A percentile compares a stretch with the other conserved stretches of the same genome.
Conservation (phyloP, 495 filamentous ascomycete genomes). For the Penicillium malachiteum region DNA sequence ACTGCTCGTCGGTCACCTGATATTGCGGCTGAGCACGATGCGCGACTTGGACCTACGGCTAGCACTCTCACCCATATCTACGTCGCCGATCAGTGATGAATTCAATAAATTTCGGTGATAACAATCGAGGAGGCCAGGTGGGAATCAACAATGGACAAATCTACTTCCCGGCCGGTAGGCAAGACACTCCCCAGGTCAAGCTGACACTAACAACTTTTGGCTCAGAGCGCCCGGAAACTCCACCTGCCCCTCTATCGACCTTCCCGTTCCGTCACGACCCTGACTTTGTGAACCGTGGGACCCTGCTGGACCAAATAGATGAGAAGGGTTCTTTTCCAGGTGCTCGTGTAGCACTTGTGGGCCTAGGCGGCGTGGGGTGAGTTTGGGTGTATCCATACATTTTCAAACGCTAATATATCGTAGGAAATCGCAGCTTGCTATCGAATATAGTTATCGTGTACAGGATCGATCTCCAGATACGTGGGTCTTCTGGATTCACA, state of each 20-base stretch:
- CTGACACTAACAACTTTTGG: background rate
- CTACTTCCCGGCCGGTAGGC: background rate
- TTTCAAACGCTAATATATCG: background rate
- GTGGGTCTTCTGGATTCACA: conserved; percentile 53
- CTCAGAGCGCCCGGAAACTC: conserved; percentile 16
- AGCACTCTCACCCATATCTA: no score
- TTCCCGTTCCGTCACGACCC: conserved; percentile 34
- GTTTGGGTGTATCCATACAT: conserved; percentile 17
- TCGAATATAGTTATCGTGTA: conserved; percentile 38
- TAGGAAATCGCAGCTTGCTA: conserved; percentile 42
- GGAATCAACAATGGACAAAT: background rate
- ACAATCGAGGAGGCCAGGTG: background rate
- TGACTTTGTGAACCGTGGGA: conserved; percentile 32
- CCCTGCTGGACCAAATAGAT: conserved; percentile 22
- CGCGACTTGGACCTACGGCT: no score
- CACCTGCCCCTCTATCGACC: conserved; percentile 16
- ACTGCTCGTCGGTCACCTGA: no score
- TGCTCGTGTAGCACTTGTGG: conserved; percentile 24
- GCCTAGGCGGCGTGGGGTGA: conserved; percentile 37
- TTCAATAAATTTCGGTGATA: background rate
- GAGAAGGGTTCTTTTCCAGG: conserved; percentile 19
- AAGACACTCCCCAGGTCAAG: background rate
- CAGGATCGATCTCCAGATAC: conserved; percentile 37
- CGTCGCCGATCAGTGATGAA: no score
- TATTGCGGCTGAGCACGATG: no score